Percentiles rank a stretch among this genome's conserved stretches.
Evolutionary conservation across 192 early-diverging fungal genomes (phyloP).

Genomic region (Haplosporangium gracile): DNA sequence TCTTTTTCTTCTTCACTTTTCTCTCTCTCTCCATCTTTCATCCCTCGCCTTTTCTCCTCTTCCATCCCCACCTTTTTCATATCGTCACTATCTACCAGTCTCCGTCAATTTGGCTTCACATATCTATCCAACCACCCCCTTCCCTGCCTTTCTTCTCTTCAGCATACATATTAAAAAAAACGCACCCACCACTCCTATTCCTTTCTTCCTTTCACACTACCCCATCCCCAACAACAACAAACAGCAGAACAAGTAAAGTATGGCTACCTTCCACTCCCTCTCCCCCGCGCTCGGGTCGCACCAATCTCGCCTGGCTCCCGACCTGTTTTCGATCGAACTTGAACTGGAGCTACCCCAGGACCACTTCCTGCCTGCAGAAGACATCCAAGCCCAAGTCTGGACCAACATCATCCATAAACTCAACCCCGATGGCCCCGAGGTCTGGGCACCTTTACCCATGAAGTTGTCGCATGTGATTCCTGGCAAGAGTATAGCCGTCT

Average conservation of each 20-base stretch:
- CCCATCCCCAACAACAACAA: neutral
- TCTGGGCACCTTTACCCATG: conserved; percentile 46
- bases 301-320: conserved; percentile 32
- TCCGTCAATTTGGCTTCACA: too few relatives aligned
- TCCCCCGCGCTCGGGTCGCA: conserved; percentile 40
- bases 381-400: conserved; percentile 48
- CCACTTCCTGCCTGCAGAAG: conserved; percentile 43
- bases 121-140: neutral
- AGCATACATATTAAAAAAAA: too few relatives aligned
- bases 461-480: conserved; percentile 41
- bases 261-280: conserved; percentile 49
- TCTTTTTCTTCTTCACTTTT: neutral
- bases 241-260: neutral
- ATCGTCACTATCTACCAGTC: too few relatives aligned
- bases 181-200: neutral
- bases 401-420: conserved; percentile 45
- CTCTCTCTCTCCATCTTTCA: neutral
- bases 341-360: conserved; percentile 38
- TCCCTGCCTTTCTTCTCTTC: neutral
- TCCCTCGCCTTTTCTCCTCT: neutral
- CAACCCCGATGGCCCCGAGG: conserved; percentile 43
- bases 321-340: conserved; percentile 39
- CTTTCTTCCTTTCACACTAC: too few relatives aligned
- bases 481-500: conserved; percentile 37
- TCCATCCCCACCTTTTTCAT: neutral